These are phyloP conservation scores for Candida sithepensis DNA, from an alignment of 805 yeast species.

Conservation along the genomic window DNA sequence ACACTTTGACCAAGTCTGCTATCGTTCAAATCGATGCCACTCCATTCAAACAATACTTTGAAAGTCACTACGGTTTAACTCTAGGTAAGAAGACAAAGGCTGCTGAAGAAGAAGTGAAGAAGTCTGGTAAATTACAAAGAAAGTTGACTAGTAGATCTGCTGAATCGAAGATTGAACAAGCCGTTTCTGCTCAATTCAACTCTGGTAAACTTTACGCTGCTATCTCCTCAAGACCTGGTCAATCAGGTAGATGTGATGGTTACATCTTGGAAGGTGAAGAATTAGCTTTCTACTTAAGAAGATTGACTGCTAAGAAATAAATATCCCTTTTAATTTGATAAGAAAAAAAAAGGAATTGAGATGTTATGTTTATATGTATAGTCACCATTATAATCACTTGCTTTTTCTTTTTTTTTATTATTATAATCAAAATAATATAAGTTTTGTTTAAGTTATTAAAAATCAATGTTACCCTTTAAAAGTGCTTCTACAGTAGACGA, in stretches of 20 bases:
- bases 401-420: neutral
- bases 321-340: conserved; percentile 6
- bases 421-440: conserved; percentile 17
- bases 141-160: conserved; percentile 92
- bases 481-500: no score
- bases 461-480: no score
- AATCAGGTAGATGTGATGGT: conserved; percentile 99
- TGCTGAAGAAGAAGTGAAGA: conserved; percentile 59
- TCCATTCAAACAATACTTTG: conserved; percentile 99
- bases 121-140: conserved; percentile 79
- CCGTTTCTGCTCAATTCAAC: conserved; percentile 94
- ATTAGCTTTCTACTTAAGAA: conserved; percentile 99
- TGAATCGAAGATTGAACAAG: conserved; percentile 77
- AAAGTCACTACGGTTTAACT: conserved; percentile 93
- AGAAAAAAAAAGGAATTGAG: neutral
- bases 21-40: conserved; percentile 99
- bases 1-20: conserved; percentile 98
- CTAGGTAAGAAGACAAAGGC: conserved; percentile 77
- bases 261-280: conserved; percentile 99
- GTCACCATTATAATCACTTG: neutral
- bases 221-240: conserved; percentile 99
- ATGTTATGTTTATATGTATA: neutral
- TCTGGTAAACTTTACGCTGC: conserved; percentile 99
- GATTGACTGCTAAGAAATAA: conserved; percentile 99
- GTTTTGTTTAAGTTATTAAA: neutral